Base-by-base conservation (phyloP, 192 early-diverging fungal genomes). In the Geranomyces variabilis region DNA sequence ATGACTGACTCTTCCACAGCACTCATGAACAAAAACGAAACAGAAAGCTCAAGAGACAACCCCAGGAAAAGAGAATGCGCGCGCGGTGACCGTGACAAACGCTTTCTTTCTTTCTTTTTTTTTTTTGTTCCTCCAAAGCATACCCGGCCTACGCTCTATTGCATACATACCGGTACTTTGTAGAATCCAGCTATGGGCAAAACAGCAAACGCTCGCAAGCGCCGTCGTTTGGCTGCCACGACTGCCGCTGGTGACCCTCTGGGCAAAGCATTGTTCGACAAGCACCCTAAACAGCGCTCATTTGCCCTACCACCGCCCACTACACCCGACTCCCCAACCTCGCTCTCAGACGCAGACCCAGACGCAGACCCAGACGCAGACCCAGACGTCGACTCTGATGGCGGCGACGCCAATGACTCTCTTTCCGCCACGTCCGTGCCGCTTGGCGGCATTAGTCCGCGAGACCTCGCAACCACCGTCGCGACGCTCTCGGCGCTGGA, bases 191-290 rank as follows among this genome's bases (percentile, higher is more conserved):
- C 41, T n/a, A 88, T 88, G 87, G 87, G 87, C 65, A 89, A 89
- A 56, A 58, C 75, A 3, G 84, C 82, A 19, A 89, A 87, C 63
- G 80, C 83, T 45, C 71, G 81, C 26, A 87, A 89, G 74, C 71
- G 82, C 19, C 79, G 86, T 73, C 77, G 79, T 65, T 78, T 89
- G 43, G 69, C 78, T 69, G 41, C 33, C 41, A 8, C n/a, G 17
- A 17, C 3, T n/a, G 22, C 7, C 33, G 51, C 21, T 33, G 22
- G 14, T 34, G 58, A 28, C 36, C 36, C 36, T 41, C 36, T 55
- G 4, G 51, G 51, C 3, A 55, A 55, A 28, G 51, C 19, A 4
- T 55, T 55, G 21, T 15, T 28, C 4, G 21, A 55, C 51, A n/a
- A 73, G 13, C 36, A 17, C 51, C 10, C 22, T 45, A 26, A 22